phyloP scores from a whole-genome alignment of 352 stramenopile species.

The Pythium myriotylum region DNA sequence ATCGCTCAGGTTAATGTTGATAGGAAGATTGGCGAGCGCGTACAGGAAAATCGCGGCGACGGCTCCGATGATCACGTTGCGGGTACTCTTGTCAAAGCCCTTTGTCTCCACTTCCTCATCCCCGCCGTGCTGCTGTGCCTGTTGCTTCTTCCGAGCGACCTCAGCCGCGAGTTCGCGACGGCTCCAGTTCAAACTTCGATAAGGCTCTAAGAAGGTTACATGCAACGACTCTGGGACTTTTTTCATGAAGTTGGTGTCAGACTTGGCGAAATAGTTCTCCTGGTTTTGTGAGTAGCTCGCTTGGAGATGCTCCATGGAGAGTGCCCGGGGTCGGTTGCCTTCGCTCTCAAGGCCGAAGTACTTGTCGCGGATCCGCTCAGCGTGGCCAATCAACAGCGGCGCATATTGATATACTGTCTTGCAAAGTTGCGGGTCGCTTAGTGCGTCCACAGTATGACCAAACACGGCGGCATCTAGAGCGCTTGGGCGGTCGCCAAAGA shows the following conservation, averaged over 20 bases:
- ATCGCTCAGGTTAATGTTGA: slow-evolving; percentile 60
- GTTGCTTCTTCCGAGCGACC: slow-evolving; percentile 48
- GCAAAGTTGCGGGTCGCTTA: slow-evolving; percentile 73
- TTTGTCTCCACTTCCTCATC: slow-evolving; percentile 9
- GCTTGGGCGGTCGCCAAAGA: slow-evolving; percentile 70
- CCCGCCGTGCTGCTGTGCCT: slow-evolving; percentile 27
- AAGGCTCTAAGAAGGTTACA: slow-evolving; percentile 75
- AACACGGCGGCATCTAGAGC: slow-evolving; percentile 82
- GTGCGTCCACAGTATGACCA: slow-evolving; percentile 79
- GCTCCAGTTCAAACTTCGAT: slow-evolving; percentile 84
- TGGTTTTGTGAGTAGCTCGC: slow-evolving; percentile 69
- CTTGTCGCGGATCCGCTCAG: slow-evolving; percentile 68
- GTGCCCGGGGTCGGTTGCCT: slow-evolving; percentile 37
- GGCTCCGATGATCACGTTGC: slow-evolving; percentile 81
- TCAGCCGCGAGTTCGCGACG: slow-evolving; percentile 67
- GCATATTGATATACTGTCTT: slow-evolving; percentile 76
- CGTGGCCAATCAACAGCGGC: slow-evolving; percentile 70
- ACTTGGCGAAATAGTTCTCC: slow-evolving; percentile 64
- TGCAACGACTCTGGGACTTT: slow-evolving; percentile 61
- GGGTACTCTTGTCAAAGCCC: slow-evolving; percentile 71
- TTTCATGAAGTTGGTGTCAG: slow-evolving; percentile 66
- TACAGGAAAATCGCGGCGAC: slow-evolving; percentile 76
- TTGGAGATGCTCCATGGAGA: slow-evolving; percentile 33
- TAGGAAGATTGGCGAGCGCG: slow-evolving; percentile 59
- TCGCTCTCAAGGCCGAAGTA: slow-evolving; percentile 56